Base-by-base conservation (phyloP, 805 yeast genomes). In the Metschnikowia arizonensis region DNA sequence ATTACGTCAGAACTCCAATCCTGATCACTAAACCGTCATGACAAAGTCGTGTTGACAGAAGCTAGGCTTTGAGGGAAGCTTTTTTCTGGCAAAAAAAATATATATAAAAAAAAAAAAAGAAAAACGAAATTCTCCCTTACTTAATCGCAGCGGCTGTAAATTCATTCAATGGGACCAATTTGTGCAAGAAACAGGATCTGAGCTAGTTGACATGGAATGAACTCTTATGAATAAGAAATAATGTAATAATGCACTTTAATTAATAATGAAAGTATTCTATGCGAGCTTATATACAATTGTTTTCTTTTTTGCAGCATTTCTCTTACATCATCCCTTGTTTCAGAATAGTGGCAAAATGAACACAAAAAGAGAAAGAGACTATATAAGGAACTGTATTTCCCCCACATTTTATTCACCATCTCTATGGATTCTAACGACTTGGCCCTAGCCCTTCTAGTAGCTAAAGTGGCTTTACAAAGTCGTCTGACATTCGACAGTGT, bases 1-100 rank as follows among this genome's bases (percentile, higher is more conserved):
- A 40, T 60, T 66, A 60, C 56, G 78, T 6, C 21, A 30, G 40
- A 37, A 37, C 10, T n/a, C 33, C 33, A 28, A 14, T 19, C 12
- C 17, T 14, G 40, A 33, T 7, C 17, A 8, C 17, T 33, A n/a
- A 21, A 21, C 8, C 12, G 24, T 21, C 24, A 21, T 21, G n/a
- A n/a, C 6, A 21, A 21, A 21, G 24, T 21, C 24, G 24, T n/a
- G n/a, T n/a, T n/a, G n/a, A n/a, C n/a, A n/a, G n/a, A n/a, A n/a
- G n/a, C n/a, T n/a, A n/a, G n/a, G n/a, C n/a, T n/a, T n/a, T n/a
- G n/a, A n/a, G n/a, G n/a, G n/a, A n/a, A n/a, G n/a, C n/a, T n/a
- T n/a, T n/a, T n/a, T n/a, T n/a, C n/a, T n/a, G n/a, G n/a, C n/a
- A n/a, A n/a, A n/a, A n/a, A n/a, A n/a, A n/a, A n/a, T n/a, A n/a